Evolutionary conservation across 139 green algal species (phyloP), one percentile per base, ranked within the genome.

Genomic region (Diplosphaera chodatii): DNA sequence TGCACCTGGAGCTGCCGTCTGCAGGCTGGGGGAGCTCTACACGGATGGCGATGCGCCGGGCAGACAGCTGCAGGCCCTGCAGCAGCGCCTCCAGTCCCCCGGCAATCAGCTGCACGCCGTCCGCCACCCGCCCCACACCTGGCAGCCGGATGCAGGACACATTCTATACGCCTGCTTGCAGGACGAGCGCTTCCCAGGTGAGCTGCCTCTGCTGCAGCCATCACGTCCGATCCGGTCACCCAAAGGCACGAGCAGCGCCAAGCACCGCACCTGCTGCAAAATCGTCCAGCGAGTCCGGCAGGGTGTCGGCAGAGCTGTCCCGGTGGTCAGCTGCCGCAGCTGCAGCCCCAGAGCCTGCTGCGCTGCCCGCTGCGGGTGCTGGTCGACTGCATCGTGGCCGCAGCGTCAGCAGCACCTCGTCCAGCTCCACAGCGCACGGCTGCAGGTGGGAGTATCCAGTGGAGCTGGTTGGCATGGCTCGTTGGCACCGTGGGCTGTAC

Each of bases 391-490:
- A n/a, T n/a, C 32, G 32, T 1, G 82, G 82, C 28, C 67, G 69
- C 16, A 91, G 18, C 0, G 77, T 89, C 16, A 91, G 20, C 66
- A 89, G 65, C 27, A 88, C 80, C 37, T 90, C 86, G 34, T 90
- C 77, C 4, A 89, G 23, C 18, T 48, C 31, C 2, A 87, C 31
- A 16, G 63, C 63, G 75, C 83, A 80, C 23, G 63, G 34, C 27
- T 59, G 48, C 48, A 25, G 48, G 16, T n/a, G n/a, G n/a, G n/a
- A n/a, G n/a, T n/a, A n/a, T n/a, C n/a, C n/a, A n/a, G n/a, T n/a
- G n/a, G n/a, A n/a, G n/a, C n/a, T n/a, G n/a, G n/a, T n/a, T n/a
- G n/a, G n/a, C n/a, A n/a, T n/a, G n/a, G n/a, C n/a, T n/a, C n/a
- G n/a, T n/a, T n/a, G n/a, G n/a, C n/a, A n/a, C n/a, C n/a, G n/a